Conservation (phyloP, 345 rosid species). For the Sisymbrium altissimum region DNA sequence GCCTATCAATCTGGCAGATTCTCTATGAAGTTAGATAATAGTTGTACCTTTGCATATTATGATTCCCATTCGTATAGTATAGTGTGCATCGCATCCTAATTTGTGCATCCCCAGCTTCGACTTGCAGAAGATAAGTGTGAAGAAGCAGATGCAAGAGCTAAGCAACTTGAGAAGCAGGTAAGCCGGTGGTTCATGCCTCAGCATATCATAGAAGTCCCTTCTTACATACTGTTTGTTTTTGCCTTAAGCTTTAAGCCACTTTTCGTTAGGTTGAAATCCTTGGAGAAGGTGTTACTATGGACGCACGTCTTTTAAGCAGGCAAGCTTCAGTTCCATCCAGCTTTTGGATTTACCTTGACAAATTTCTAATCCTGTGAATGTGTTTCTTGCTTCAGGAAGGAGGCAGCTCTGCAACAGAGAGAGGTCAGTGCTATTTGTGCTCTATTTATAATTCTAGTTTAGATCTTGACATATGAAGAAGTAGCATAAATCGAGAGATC, state of each 20-base stretch:
- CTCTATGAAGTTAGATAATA: conserved; percentile 1
- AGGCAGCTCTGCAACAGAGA: conserved; percentile 82
- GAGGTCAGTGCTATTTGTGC: conserved; percentile 57
- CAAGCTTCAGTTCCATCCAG: conserved; percentile 31
- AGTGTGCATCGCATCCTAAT: conserved; percentile 36
- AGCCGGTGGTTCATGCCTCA: background rate
- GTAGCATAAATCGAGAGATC: too few relatives aligned
- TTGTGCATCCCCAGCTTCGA: conserved; percentile 67
- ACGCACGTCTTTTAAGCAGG: conserved; percentile 86
- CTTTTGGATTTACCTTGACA: background rate
- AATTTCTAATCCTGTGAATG: conserved; percentile 22
- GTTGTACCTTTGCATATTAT: background rate
- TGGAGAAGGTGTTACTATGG: conserved; percentile 86
- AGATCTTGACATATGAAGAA: conserved; percentile 15
- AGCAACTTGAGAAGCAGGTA: conserved; percentile 88
- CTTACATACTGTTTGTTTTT: background rate
- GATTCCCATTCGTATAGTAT: background rate
- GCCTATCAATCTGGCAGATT: background rate
- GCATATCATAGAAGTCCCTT: conserved; percentile 1
- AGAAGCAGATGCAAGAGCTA: conserved; percentile 83
- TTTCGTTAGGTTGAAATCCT: conserved; percentile 65
- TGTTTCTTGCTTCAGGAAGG: conserved; percentile 61
- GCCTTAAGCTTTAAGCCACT: background rate
- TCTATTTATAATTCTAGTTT: background rate
- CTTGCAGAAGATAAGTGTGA: conserved; percentile 80